phyloP scores from a whole-genome alignment of 768 basidiomycete genomes.

The Russula olivacea region DNA sequence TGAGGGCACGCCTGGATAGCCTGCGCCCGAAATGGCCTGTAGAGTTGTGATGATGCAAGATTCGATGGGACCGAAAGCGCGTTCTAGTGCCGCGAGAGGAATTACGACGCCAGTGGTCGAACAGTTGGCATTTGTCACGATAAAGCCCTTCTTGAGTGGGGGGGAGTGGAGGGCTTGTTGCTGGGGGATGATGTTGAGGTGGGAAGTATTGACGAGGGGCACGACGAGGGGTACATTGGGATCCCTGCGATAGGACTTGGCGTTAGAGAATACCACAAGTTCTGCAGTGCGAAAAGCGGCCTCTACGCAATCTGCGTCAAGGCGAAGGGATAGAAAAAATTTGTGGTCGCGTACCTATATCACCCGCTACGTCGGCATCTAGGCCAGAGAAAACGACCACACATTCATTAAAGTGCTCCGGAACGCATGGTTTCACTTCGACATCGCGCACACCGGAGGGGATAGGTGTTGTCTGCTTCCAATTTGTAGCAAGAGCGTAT shows the following conservation, averaged over 20 bases:
- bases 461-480: constrained; percentile 84
- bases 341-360: constrained; percentile 63
- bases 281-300: constrained; percentile 79
- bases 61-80: constrained; percentile 90
- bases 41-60: constrained; percentile 88
- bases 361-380: constrained; percentile 90
- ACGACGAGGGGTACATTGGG: constrained; percentile 92
- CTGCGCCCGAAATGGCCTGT: constrained; percentile 96
- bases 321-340: neutral
- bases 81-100: constrained; percentile 86
- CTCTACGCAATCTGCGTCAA: constrained; percentile 44
- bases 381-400: constrained; percentile 91
- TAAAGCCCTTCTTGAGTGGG: constrained; percentile 77
- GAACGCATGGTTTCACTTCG: constrained; percentile 68
- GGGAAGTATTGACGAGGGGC: constrained; percentile 87
- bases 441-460: constrained; percentile 58
- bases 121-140: constrained; percentile 98
- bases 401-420: constrained; percentile 74
- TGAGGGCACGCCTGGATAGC: constrained; percentile 90
- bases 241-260: constrained; percentile 94
- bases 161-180: constrained; percentile 68
- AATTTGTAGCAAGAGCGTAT: constrained; percentile 67
- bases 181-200: constrained; percentile 77
- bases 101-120: constrained; percentile 90
- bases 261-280: constrained; percentile 90